phyloP scores from a whole-genome alignment of 2,329 filamentous ascomycete species.

The Cordyceps farinosa region DNA sequence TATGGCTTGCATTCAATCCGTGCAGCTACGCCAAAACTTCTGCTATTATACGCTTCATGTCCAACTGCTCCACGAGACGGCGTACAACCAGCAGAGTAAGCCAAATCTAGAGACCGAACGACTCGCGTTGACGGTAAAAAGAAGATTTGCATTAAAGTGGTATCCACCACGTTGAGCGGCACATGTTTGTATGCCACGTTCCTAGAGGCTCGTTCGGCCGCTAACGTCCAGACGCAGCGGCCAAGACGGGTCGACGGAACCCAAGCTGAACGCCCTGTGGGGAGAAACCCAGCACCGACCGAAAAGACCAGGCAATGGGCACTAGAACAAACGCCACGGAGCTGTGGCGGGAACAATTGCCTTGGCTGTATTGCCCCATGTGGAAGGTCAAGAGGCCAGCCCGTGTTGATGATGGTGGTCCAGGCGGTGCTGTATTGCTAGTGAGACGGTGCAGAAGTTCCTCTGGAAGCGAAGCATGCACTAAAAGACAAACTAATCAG shows the following conservation, averaged over 20 bases:
- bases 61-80: background rate
- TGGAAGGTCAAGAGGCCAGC: slow-evolving; percentile 7
- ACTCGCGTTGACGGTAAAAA: background rate
- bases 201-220: background rate
- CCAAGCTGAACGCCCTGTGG: slow-evolving; percentile 3
- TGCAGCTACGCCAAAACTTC: too few relatives aligned
- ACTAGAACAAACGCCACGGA: background rate
- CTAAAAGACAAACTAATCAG: background rate
- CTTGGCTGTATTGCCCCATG: slow-evolving; percentile 12
- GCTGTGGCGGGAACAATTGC: background rate
- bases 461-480: background rate
- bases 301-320: background rate
- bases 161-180: background rate
- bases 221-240: background rate
- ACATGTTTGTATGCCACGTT: slow-evolving; percentile 1
- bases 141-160: background rate
- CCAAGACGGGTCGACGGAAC: background rate
- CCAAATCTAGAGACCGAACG: background rate
- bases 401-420: background rate
- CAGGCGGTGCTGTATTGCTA: background rate
- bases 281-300: background rate
- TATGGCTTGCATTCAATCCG: too few relatives aligned
- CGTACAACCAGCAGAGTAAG: background rate
- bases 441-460: background rate
- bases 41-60: background rate